These are phyloP conservation scores for Monsonia emarginata DNA, from an alignment of 441 rosid species.

Conservation along the genomic window DNA sequence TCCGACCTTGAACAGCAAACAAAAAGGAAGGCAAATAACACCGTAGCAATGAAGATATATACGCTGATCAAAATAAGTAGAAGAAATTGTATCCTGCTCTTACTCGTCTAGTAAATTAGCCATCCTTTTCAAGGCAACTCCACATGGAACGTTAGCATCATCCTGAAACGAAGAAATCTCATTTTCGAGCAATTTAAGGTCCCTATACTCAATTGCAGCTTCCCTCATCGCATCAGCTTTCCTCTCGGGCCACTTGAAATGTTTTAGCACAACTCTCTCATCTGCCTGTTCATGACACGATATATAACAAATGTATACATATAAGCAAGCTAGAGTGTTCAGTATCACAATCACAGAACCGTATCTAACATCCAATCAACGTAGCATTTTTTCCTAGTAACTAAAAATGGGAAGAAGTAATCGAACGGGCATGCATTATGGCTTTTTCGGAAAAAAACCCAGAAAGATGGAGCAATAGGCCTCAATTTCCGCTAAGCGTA, in stretches of 20 bases:
- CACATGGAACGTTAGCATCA: conserved; percentile 40
- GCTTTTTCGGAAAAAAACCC: too few relatives aligned
- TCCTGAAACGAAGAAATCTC: conserved; percentile 56
- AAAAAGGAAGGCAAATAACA: conserved; percentile 10
- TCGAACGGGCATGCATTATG: too few relatives aligned
- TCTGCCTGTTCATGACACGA: conserved; percentile 48
- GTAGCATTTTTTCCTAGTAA: too few relatives aligned
- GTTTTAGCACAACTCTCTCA: conserved; percentile 81
- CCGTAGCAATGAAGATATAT: background rate
- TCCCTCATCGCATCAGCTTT: conserved; percentile 86
- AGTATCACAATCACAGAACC: conserved; percentile 1
- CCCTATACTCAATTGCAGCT: conserved; percentile 78
- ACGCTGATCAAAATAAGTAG: background rate
- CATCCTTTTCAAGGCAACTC: conserved; percentile 68
- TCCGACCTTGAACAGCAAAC: conserved; percentile 49
- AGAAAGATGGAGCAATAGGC: too few relatives aligned
- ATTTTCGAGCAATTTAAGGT: conserved; percentile 51
- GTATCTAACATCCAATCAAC: background rate
- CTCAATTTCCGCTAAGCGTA: too few relatives aligned
- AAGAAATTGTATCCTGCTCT: background rate
- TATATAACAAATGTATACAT: background rate
- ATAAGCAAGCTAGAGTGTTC: background rate
- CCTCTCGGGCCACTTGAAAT: conserved; percentile 89
- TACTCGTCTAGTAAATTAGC: conserved; percentile 71
- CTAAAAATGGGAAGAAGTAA: too few relatives aligned